These are phyloP conservation scores for Scutellaria barbata DNA, from an alignment of 257 asterid genomes.

Conservation along the genomic window DNA sequence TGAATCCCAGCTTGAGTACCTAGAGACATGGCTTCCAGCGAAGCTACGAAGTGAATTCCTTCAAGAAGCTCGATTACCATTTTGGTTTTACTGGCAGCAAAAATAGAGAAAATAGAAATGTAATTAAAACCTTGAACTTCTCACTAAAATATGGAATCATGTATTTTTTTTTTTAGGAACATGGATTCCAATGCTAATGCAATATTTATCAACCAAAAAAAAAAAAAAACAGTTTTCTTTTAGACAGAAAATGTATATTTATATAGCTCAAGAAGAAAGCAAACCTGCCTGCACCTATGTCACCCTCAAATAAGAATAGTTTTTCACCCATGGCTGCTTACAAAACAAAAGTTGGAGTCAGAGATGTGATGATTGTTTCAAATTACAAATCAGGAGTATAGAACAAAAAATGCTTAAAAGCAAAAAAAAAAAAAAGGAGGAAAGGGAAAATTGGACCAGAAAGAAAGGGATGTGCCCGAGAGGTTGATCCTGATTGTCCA, in stretches of 20 bases:
- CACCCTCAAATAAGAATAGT: constrained; percentile 68
- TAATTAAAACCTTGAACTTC: constrained; percentile 28
- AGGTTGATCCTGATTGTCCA: constrained; percentile 67
- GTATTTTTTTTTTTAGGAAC: constrained; percentile 11
- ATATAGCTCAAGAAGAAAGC: constrained; percentile 39
- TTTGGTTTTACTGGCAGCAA: constrained; percentile 74
- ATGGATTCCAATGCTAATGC: not conserved
- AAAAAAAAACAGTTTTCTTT: constrained; percentile 23
- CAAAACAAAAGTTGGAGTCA: constrained; percentile 39
- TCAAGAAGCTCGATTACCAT: constrained; percentile 94
- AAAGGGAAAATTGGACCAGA: constrained; percentile 60
- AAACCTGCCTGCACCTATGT: constrained; percentile 90
- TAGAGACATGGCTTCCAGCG: constrained; percentile 91
- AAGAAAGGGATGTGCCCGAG: constrained; percentile 73
- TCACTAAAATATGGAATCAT: constrained; percentile 3
- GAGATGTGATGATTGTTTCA: constrained; percentile 21
- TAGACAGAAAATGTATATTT: constrained; percentile 19
- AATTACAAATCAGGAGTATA: constrained; percentile 4
- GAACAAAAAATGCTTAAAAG: constrained; percentile 30
- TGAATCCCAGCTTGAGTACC: constrained; percentile 91
- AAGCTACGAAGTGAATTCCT: constrained; percentile 92
- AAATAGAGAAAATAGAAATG: constrained; percentile 19
- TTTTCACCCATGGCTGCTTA: constrained; percentile 83
- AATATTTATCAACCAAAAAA: constrained; percentile 17
- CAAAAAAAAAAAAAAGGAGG: constrained; percentile 24